Evolutionary conservation across 192 early-diverging fungal genomes (phyloP).

Genomic region (Backusella sp.): DNA sequence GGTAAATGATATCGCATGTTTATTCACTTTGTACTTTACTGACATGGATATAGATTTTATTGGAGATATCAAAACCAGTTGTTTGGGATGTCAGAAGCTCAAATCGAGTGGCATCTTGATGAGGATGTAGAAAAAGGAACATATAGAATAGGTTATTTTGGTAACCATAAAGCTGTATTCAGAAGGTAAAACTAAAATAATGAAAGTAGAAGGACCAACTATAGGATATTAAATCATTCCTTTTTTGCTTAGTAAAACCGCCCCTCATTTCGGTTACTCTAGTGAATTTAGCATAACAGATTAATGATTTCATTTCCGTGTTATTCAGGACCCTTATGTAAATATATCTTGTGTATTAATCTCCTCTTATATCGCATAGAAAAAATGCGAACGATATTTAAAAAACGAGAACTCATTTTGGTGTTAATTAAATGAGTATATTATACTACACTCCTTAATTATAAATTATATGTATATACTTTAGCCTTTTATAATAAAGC

Average conservation of each 20-base stretch:
- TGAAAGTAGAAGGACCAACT: too few species aligned
- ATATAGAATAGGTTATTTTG: constrained; percentile 31
- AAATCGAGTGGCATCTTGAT: constrained; percentile 19
- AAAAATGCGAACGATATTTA: background rate
- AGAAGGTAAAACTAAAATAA: background rate
- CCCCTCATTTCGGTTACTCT: constrained; percentile 13
- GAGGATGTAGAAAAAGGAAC: background rate
- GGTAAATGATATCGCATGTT: background rate
- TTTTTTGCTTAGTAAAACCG: background rate
- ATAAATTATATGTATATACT: background rate
- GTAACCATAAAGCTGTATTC: constrained; percentile 16
- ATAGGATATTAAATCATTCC: background rate
- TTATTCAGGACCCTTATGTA: background rate
- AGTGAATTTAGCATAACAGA: constrained; percentile 11
- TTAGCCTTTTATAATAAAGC: background rate
- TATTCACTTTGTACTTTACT: background rate
- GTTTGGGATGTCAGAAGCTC: constrained; percentile 20
- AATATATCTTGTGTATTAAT: background rate
- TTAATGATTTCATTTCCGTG: background rate
- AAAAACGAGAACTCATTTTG: background rate
- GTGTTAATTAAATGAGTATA: background rate
- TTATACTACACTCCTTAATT: background rate
- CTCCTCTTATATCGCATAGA: too few species aligned
- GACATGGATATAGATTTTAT: constrained; percentile 2
- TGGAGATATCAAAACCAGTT: constrained; percentile 14